Percentiles rank a stretch among this genome's conserved stretches.
Evolutionary conservation across 352 stramenopile genomes (phyloP).

Genomic region (Sclerospora graminicola): DNA sequence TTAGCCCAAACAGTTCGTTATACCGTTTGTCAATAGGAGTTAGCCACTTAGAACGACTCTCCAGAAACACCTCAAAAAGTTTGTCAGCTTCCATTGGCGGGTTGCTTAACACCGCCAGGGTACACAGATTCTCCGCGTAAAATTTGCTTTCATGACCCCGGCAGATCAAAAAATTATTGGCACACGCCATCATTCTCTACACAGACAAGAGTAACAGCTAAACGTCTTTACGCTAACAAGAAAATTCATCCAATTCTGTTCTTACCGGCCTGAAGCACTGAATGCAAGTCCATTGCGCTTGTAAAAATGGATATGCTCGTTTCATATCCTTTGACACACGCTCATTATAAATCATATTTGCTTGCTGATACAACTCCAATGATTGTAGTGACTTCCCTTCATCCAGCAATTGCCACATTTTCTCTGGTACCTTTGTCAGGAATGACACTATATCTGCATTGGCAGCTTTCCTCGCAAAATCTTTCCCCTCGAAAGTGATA

Average conservation of each 20-base stretch:
- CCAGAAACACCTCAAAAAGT: slow-evolving; percentile 37
- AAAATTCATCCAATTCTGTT: neutral
- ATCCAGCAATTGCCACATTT: slow-evolving; percentile 65
- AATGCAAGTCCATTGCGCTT: slow-evolving; percentile 53
- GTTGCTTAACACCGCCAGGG: slow-evolving; percentile 30
- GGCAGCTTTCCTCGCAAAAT: neutral
- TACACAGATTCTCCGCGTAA: slow-evolving; percentile 56
- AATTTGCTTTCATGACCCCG: slow-evolving; percentile 44
- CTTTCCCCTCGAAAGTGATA: neutral
- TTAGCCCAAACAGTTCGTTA: neutral
- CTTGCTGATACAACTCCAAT: slow-evolving; percentile 34
- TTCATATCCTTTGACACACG: slow-evolving; percentile 8
- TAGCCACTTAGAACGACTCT: slow-evolving; percentile 50
- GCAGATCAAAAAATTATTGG: slow-evolving; percentile 37
- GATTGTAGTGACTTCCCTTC: slow-evolving; percentile 43
- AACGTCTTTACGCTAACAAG: neutral
- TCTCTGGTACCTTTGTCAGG: slow-evolving; percentile 45
- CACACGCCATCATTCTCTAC: slow-evolving; percentile 40
- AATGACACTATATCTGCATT: slow-evolving; percentile 33
- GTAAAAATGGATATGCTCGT: slow-evolving; percentile 47
- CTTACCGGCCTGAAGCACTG: slow-evolving; percentile 48
- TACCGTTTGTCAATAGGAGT: slow-evolving; percentile 4
- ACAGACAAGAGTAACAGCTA: slow-evolving; percentile 2
- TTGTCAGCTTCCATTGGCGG: slow-evolving; percentile 16
- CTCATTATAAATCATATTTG: slow-evolving; percentile 20